phyloP scores from a whole-genome alignment of 768 basidiomycete genomes.

The Pleurotus djamor region DNA sequence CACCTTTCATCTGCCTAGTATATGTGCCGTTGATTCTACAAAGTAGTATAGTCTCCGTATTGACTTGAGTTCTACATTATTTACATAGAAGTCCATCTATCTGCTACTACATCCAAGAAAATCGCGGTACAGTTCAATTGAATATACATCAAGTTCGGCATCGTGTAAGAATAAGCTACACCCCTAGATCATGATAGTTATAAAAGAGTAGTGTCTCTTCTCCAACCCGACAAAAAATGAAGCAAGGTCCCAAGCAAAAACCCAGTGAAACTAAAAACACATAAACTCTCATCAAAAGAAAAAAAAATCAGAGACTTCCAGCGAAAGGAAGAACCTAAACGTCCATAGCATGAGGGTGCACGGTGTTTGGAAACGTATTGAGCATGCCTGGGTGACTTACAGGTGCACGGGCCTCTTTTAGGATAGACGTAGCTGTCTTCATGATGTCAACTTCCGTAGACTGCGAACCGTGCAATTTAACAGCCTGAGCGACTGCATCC shows the following conservation, averaged over 20 bases:
- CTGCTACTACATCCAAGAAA: conserved; percentile 18
- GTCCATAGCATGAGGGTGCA: conserved; percentile 13
- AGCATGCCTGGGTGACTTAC: conserved; percentile 17
- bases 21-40: conserved; percentile 76
- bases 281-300: conserved; percentile 34
- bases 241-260: conserved; percentile 14
- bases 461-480: conserved; percentile 68
- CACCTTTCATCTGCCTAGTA: conserved; percentile 78
- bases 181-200: conserved; percentile 8
- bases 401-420: conserved; percentile 37
- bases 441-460: conserved; percentile 83
- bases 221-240: conserved; percentile 19
- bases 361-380: conserved; percentile 16
- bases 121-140: background rate
- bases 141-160: background rate
- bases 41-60: conserved; percentile 55
- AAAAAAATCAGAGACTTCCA: conserved; percentile 14
- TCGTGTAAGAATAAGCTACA: conserved; percentile 5
- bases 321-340: conserved; percentile 12
- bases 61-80: conserved; percentile 15
- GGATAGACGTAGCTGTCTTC: conserved; percentile 60
- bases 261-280: conserved; percentile 21
- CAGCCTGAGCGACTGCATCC: conserved; percentile 77
- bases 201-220: conserved; percentile 24
- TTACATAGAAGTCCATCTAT: conserved; percentile 9